Conservation (phyloP, 2,329 filamentous ascomycete genomes). For the Xylaria sp. region DNA sequence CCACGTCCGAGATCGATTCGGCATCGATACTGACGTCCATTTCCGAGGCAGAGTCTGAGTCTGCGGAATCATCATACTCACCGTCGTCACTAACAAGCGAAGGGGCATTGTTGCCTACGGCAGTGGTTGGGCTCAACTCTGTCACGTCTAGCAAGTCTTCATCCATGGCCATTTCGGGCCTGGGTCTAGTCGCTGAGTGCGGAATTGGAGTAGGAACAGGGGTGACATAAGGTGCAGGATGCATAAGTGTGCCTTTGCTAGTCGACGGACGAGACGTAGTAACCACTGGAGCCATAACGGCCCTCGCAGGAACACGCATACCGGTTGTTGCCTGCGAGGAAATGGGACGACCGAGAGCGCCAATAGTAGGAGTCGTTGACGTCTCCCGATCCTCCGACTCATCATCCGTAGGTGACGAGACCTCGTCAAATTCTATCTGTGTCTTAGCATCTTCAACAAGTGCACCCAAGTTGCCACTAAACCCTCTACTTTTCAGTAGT, state of each 20-base stretch:
- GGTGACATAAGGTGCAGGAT: constrained; percentile 54
- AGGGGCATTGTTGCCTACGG: constrained; percentile 79
- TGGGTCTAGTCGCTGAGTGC: constrained; percentile 41
- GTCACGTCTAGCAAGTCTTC: constrained; percentile 64
- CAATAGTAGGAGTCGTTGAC: constrained; percentile 52
- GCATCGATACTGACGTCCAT: constrained; percentile 66
- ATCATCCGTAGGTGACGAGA: constrained; percentile 60
- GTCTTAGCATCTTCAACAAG: constrained; percentile 69
- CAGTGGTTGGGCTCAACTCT: constrained; percentile 74
- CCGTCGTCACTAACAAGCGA: constrained; percentile 84
- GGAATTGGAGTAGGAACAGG: constrained; percentile 50
- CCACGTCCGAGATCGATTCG: constrained; percentile 68
- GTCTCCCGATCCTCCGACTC: constrained; percentile 63
- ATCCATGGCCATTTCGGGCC: constrained; percentile 50
- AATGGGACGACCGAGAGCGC: constrained; percentile 56
- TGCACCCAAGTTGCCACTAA: constrained; percentile 67
- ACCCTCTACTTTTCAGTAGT: constrained; percentile 69
- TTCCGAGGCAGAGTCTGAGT: constrained; percentile 67
- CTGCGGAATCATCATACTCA: constrained; percentile 77
- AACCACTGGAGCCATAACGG: constrained; percentile 62
- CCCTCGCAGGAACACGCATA: constrained; percentile 69
- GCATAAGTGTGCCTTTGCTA: constrained; percentile 61
- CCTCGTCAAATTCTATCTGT: constrained; percentile 60
- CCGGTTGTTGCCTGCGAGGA: constrained; percentile 39
- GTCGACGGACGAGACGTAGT: constrained; percentile 61